Conservation (phyloP, 192 early-diverging fungal genomes). For the Coemansia sp. region DNA sequence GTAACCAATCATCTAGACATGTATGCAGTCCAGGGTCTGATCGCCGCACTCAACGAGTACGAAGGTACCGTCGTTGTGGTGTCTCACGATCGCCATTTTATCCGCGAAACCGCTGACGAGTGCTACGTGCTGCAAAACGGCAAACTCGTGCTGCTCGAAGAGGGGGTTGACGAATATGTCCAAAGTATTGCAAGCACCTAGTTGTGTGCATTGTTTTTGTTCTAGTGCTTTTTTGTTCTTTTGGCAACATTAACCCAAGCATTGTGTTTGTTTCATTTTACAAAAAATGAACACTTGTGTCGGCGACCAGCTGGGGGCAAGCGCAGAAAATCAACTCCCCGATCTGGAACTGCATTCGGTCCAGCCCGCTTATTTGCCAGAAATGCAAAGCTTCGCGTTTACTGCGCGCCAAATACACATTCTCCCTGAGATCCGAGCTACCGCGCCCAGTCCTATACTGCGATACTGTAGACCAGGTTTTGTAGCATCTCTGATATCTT, state of each 20-base stretch:
- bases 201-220: neutral
- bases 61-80: constrained; percentile 78
- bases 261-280: too few relatives aligned
- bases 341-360: too few relatives aligned
- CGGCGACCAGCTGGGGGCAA: too few relatives aligned
- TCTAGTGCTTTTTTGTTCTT: too few relatives aligned
- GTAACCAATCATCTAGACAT: constrained; percentile 91
- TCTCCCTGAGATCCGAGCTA: neutral
- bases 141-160: constrained; percentile 58
- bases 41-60: constrained; percentile 68
- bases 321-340: too few relatives aligned
- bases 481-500: neutral
- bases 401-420: neutral
- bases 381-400: neutral
- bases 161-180: constrained; percentile 69
- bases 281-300: too few relatives aligned
- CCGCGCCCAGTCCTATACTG: too few relatives aligned
- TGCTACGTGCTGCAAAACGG: constrained; percentile 56
- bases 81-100: constrained; percentile 86
- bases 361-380: too few relatives aligned
- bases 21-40: constrained; percentile 74
- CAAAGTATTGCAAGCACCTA: neutral
- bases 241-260: neutral
- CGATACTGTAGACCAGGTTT: too few relatives aligned
- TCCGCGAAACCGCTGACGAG: constrained; percentile 63